Evolutionary conservation across 2,329 filamentous ascomycete genomes (phyloP).

Genomic region (Coleophoma cylindrospora): DNA sequence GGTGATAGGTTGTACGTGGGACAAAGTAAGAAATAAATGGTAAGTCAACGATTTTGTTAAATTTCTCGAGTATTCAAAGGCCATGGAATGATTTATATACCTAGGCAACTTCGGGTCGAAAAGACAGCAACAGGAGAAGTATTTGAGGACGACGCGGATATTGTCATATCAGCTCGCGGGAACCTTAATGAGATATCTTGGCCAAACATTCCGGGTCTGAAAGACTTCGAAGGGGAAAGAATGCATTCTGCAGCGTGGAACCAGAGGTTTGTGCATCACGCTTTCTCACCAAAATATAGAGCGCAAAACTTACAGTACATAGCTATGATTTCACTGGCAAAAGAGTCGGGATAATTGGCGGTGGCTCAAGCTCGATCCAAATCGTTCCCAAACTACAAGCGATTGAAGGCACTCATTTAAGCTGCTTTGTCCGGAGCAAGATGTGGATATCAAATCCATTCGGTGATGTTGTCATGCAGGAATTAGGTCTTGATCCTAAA

Average conservation of each 20-base stretch:
- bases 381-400: slow-evolving; percentile 45
- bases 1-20: slow-evolving; percentile 46
- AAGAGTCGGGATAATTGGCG: slow-evolving; percentile 44
- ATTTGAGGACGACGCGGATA: slow-evolving; percentile 4
- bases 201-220: slow-evolving; percentile 39
- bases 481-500: slow-evolving; percentile 35
- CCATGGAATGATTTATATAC: background rate
- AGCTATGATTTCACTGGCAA: slow-evolving; percentile 44
- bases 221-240: slow-evolving; percentile 37
- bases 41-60: slow-evolving; percentile 34
- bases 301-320: background rate
- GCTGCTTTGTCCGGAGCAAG: slow-evolving; percentile 42
- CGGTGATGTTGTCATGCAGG: slow-evolving; percentile 36
- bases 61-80: background rate
- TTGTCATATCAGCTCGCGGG: slow-evolving; percentile 4
- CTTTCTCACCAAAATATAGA: background rate
- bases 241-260: slow-evolving; percentile 37
- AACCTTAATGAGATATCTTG: slow-evolving; percentile 18
- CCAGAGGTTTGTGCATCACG: slow-evolving; percentile 4
- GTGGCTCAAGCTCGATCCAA: slow-evolving; percentile 47
- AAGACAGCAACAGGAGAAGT: slow-evolving; percentile 16
- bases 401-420: slow-evolving; percentile 34
- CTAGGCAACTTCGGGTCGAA: slow-evolving; percentile 35
- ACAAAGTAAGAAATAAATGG: slow-evolving; percentile 45
- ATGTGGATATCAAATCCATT: slow-evolving; percentile 46